Conservation (phyloP, 352 stramenopile genomes). For the Elongisporangium anandrum region DNA sequence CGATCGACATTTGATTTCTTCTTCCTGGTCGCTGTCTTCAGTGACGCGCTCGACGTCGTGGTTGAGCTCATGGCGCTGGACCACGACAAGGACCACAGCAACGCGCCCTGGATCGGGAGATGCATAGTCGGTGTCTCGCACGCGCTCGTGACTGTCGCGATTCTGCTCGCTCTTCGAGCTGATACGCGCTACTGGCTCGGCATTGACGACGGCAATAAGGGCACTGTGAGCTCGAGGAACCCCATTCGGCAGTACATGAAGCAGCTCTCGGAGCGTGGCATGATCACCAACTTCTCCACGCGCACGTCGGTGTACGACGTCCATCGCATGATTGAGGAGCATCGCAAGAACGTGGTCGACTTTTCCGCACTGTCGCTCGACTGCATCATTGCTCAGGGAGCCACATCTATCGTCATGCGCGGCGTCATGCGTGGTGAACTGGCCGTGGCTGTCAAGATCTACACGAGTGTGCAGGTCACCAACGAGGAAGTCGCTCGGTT, state of each 20-base stretch:
- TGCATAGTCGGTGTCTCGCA: constrained; percentile 54
- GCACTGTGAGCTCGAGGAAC: constrained; percentile 26
- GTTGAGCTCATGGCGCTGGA: constrained; percentile 46
- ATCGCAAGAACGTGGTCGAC: constrained; percentile 78
- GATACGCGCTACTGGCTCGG: constrained; percentile 85
- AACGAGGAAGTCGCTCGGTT: constrained; percentile 80
- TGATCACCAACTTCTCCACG: constrained; percentile 87
- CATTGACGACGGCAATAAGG: constrained; percentile 57
- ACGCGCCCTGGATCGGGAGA: constrained; percentile 28
- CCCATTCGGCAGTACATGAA: constrained; percentile 73
- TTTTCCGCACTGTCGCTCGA: constrained; percentile 69
- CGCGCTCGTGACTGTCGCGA: constrained; percentile 57
- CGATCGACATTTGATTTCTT: constrained; percentile 83
- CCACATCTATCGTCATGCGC: constrained; percentile 82
- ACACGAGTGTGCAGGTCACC: constrained; percentile 79
- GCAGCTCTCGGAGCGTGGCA: constrained; percentile 71
- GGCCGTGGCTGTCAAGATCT: constrained; percentile 83
- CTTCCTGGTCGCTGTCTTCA: constrained; percentile 57
- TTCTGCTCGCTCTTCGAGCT: constrained; percentile 70
- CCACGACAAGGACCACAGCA: constrained; percentile 15
- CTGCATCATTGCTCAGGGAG: constrained; percentile 73
- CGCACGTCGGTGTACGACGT: constrained; percentile 87
- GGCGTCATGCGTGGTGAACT: constrained; percentile 47
- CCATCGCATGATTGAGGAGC: constrained; percentile 85
- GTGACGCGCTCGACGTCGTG: constrained; percentile 34